These are phyloP conservation scores for Russula virescens DNA, from an alignment of 768 basidiomycete species.

Conservation along the genomic window DNA sequence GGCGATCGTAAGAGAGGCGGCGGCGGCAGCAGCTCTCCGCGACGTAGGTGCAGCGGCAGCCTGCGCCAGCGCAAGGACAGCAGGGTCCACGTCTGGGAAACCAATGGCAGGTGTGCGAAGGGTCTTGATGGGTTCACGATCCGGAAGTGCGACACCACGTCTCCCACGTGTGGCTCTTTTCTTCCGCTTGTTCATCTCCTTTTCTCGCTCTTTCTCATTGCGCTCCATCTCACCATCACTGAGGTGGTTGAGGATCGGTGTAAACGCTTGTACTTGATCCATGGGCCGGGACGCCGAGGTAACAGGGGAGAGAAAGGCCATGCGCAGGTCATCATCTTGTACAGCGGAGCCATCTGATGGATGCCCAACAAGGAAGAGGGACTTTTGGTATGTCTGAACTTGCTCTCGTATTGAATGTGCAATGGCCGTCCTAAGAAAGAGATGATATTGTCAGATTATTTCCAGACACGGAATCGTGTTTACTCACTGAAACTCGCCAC, in stretches of 20 bases:
- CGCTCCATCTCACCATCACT: slow-evolving; percentile 85
- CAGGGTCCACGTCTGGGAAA: slow-evolving; percentile 72
- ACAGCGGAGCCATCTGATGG: slow-evolving; percentile 72
- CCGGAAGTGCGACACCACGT: slow-evolving; percentile 78
- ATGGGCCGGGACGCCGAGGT: slow-evolving; percentile 62
- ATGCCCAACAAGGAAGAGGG: slow-evolving; percentile 85
- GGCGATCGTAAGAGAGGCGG: slow-evolving; percentile 78
- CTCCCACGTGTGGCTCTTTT: slow-evolving; percentile 80
- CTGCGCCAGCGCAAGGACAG: slow-evolving; percentile 58
- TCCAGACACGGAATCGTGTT: background rate
- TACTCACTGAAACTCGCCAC: slow-evolving; percentile 86
- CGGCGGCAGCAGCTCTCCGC: slow-evolving; percentile 79
- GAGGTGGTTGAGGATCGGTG: slow-evolving; percentile 85
- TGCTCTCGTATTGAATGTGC: slow-evolving; percentile 96
- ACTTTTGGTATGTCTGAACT: slow-evolving; percentile 86
- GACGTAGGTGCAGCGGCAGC: slow-evolving; percentile 64
- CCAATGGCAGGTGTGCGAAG: slow-evolving; percentile 85
- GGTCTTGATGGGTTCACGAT: slow-evolving; percentile 88
- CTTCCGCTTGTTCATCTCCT: slow-evolving; percentile 80
- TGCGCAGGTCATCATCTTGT: slow-evolving; percentile 86
- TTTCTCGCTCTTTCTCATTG: slow-evolving; percentile 89
- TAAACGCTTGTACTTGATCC: slow-evolving; percentile 75
- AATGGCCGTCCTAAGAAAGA: slow-evolving; percentile 70
- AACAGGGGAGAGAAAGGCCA: slow-evolving; percentile 83
- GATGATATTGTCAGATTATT: background rate